A percentile compares a stretch with the other conserved stretches of the same genome.
These are phyloP conservation scores for Paramecium caudatum DNA, from an alignment of 73 alveolate species.

Conservation along the genomic window DNA sequence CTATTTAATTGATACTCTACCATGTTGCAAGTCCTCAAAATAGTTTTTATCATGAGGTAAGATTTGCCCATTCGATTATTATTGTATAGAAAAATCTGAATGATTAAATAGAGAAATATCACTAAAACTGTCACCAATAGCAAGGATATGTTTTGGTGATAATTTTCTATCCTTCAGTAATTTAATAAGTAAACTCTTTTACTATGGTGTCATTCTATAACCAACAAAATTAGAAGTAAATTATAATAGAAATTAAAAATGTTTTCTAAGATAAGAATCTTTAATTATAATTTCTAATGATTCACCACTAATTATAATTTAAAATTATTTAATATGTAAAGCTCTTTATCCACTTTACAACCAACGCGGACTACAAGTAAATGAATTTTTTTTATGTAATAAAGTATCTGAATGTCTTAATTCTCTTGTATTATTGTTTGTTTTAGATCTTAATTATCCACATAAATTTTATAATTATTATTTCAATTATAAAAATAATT, in stretches of 20 bases:
- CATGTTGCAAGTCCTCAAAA: background rate
- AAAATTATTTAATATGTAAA: slow-evolving; percentile 3
- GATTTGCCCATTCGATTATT: background rate
- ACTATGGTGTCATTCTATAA: slow-evolving; percentile 28
- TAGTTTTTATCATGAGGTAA: background rate
- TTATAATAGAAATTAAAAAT: slow-evolving; percentile 26
- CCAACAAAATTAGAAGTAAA: slow-evolving; percentile 53
- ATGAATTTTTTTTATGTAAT: slow-evolving; percentile 27
- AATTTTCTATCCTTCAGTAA: slow-evolving; percentile 1
- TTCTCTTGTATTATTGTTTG: background rate
- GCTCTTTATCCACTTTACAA: background rate
- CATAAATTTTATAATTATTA: background rate
- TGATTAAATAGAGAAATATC: slow-evolving; percentile 31
- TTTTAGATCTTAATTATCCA: slow-evolving; percentile 9
- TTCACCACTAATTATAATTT: slow-evolving; percentile 36
- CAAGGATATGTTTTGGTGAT: background rate
- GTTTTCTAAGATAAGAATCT: slow-evolving; percentile 44
- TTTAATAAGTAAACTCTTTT: background rate
- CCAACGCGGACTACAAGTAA: slow-evolving; percentile 4
- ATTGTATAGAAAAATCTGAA: slow-evolving; percentile 35
- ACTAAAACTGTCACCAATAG: slow-evolving; percentile 66
- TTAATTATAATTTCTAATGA: background rate
- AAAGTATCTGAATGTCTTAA: slow-evolving; percentile 48
- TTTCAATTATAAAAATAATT: slow-evolving; percentile 6
- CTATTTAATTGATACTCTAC: slow-evolving; percentile 22